Conservation (phyloP, 495 filamentous ascomycete species). For the Usnea hakonensis region DNA sequence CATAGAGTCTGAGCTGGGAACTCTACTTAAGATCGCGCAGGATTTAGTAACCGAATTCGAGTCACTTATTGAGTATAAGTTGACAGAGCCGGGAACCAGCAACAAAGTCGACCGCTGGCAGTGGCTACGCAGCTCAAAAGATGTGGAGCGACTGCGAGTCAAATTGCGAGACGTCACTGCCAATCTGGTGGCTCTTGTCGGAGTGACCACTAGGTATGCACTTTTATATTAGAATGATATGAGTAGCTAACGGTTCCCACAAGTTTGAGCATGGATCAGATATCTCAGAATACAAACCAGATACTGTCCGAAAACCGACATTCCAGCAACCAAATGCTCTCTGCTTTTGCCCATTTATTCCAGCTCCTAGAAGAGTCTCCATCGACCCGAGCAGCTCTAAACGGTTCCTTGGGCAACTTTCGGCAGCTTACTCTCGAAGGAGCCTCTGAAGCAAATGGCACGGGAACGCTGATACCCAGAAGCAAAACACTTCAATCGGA, state of each 20-base stretch:
- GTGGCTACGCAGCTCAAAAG: neutral
- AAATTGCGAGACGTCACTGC: neutral
- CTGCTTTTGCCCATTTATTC: neutral
- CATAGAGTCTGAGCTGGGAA: neutral
- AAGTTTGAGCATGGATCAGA: neutral
- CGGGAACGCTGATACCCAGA: neutral
- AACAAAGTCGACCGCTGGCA: constrained; percentile 8
- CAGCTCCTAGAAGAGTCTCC: constrained; percentile 1
- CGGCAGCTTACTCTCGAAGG: neutral
- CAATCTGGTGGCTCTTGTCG: neutral
- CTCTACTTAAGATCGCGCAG: neutral
- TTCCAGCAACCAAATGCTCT: neutral
- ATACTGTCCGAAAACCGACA: neutral
- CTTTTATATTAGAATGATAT: neutral
- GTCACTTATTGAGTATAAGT: neutral
- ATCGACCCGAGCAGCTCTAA: neutral
- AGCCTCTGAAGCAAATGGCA: neutral
- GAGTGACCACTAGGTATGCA: neutral
- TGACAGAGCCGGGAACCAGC: neutral
- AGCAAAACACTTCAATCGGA: neutral
- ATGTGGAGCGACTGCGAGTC: neutral
- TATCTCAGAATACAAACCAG: neutral
- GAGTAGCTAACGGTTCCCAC: neutral
- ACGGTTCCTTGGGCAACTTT: neutral
- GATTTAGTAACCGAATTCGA: neutral